Evolutionary conservation across 2,329 filamentous ascomycete species (phyloP), one percentile per base, ranked within the genome.

Genomic region (Clarireedia homoeocarpa): DNA sequence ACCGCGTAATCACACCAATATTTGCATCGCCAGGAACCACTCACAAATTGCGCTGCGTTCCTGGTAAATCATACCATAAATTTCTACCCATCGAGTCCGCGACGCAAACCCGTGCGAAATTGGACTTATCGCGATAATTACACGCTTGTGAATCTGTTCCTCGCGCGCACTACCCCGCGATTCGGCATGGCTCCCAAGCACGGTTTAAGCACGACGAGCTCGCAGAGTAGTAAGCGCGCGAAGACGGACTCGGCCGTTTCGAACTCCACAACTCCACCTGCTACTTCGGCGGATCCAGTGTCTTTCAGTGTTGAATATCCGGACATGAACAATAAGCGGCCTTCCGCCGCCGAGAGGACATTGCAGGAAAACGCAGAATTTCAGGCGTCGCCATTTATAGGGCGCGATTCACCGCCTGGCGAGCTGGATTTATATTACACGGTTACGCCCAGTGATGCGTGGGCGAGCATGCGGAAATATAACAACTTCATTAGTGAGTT

Each of bases 401-500:
- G 59, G 7, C 62, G 61, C 40, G 61, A 61, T 46, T 55, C 58
- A 40, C 24, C 60, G 51, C 57, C 58, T 48, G 55, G 62, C 36
- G 63, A 63, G 55, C 17, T 73, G 59, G 64, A 68, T 49, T 61
- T 63, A 46, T 51, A 64, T 30, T 67, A 63, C 53, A 57, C 57
- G 4, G 63, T 75, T 15, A 61, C 63, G 10, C 73, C 73, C 2
- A 62, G 58, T 9, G 50, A 59, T 1, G 60, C 67, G 45, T 76
- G 73, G 73, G 56, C 65, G 5, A 39, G 47, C 52, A 71, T 72
- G 68, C 72, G 62, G 59, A 73, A 65, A 59, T 76, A 71, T 65
- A 71, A 59, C 27, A 77, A 75, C 59, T 78, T 77, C 59, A 73
- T 74, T 46, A 72, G 74, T 75, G 63, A 65, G 72, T 68, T 36